Evolutionary conservation across 2,329 filamentous ascomycete genomes (phyloP).

Genomic region (Leptographium radiaticola): DNA sequence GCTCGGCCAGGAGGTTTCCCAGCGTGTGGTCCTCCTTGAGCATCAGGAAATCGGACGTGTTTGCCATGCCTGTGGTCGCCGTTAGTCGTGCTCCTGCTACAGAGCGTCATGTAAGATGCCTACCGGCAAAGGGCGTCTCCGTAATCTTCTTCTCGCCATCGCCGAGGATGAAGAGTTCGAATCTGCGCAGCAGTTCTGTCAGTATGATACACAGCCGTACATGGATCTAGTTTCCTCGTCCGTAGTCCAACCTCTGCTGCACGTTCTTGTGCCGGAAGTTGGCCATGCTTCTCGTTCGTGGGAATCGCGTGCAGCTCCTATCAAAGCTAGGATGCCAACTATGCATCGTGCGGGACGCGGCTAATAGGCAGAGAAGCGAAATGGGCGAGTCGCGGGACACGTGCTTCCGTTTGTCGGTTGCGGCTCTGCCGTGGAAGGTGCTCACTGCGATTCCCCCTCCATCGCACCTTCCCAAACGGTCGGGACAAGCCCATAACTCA

Average conservation of each 20-base stretch:
- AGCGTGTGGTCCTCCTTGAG: constrained; percentile 96
- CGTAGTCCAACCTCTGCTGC: constrained; percentile 17
- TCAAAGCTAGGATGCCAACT: no score
- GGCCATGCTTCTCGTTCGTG: constrained; percentile 6
- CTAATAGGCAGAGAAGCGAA: no score
- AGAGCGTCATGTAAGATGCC: constrained; percentile 19
- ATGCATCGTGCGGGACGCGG: no score
- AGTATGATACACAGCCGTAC: constrained; percentile 8
- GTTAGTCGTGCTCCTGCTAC: neutral
- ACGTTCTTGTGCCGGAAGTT: constrained; percentile 28
- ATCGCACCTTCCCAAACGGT: neutral
- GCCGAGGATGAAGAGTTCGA: constrained; percentile 81
- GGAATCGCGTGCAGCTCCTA: neutral
- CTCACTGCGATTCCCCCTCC: neutral
- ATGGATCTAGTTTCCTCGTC: neutral
- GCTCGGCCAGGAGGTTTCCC: constrained; percentile 75
- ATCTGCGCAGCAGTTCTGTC: constrained; percentile 38
- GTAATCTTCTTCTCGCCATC: constrained; percentile 91
- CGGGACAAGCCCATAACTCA: no score
- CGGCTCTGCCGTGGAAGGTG: neutral
- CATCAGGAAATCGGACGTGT: constrained; percentile 89
- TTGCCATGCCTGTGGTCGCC: constrained; percentile 60
- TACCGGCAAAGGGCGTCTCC: constrained; percentile 79
- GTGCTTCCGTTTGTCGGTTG: no score
- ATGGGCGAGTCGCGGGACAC: neutral